These are phyloP conservation scores for Secale cereale DNA, from an alignment of 176 grass and related monocot genomes.

Conservation along the genomic window DNA sequence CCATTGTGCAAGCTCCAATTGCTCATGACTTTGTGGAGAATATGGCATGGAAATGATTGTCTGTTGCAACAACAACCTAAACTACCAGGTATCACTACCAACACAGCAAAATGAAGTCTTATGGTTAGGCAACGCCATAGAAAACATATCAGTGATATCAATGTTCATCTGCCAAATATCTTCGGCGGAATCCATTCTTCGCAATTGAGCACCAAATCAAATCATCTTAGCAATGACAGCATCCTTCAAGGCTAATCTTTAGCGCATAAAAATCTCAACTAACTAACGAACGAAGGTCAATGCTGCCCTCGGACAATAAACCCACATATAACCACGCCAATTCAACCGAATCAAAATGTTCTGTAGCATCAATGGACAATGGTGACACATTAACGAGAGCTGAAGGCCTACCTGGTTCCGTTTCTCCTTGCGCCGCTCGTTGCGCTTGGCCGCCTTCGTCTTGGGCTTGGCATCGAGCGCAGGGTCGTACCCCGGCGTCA, in stretches of 20 bases:
- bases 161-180: background rate
- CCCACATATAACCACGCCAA: background rate
- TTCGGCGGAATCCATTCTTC: background rate
- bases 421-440: constrained; percentile 98
- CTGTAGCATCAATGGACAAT: background rate
- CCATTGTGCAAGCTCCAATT: background rate
- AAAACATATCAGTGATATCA: background rate
- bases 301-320: background rate
- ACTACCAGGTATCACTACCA: background rate
- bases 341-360: constrained; percentile 12
- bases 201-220: background rate
- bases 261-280: background rate
- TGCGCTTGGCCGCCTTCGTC: constrained; percentile 93
- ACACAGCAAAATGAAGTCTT: background rate
- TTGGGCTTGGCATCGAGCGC: constrained; percentile 73
- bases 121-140: background rate
- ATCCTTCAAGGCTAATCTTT: constrained; percentile 16
- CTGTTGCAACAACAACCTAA: background rate
- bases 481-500: constrained; percentile 76
- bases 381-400: background rate
- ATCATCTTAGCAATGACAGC: background rate
- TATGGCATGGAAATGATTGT: background rate
- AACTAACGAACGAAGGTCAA: background rate
- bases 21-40: background rate
- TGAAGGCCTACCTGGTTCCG: constrained; percentile 61